Evolutionary conservation across 306 rosid species (phyloP), one percentile per base, ranked within the genome.

Genomic region (Cicer chorassanicum): DNA sequence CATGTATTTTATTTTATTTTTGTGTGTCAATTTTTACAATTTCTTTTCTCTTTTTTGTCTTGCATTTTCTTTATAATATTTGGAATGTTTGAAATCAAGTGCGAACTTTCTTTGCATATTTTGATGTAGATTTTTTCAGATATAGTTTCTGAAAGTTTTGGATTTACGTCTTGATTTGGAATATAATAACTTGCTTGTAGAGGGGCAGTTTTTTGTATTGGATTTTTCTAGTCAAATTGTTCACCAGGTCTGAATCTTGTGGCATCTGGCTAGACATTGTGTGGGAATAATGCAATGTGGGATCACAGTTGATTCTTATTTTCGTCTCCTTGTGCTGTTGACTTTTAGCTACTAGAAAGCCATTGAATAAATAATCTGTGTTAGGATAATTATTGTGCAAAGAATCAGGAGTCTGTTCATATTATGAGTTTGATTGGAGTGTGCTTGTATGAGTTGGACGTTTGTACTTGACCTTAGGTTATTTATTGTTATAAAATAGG

Each of bases 81-180:
- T 62, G n/a, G 45, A 62, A 62, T 39, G 44, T n/a, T 62, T 62
- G 68, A 39, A 62, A 62, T 39, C 12, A 39, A 38, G n/a, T 59
- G 41, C 39, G 8, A 12, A 59, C 11, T 59, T 8, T 70, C 45
- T 41, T 72, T 71, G 72, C 53, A 6, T 38, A 24, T 75, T 72
- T n/a, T 40, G 19, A 68, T 68, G 46, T 68, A 29, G 75, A 50
- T 66, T 72, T 72, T 77, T 57, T 77, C 24, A 12, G 15, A 45
- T 63, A n/a, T 38, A 46, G 63, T 7, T 18, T 73, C 1, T 56
- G 39, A 56, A 21, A 56, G 63, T 21, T 38, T 66, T 70, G 44
- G 54, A 38, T 75, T 64, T 65, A 68, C 8, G 65, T 65, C 18
- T 64, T 41, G 48, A 44, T 42, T 62, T 73, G 6, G 39, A 49